phyloP scores from a whole-genome alignment of 1,139 yeast genomes.

The Blastobotrys arbuscula region DNA sequence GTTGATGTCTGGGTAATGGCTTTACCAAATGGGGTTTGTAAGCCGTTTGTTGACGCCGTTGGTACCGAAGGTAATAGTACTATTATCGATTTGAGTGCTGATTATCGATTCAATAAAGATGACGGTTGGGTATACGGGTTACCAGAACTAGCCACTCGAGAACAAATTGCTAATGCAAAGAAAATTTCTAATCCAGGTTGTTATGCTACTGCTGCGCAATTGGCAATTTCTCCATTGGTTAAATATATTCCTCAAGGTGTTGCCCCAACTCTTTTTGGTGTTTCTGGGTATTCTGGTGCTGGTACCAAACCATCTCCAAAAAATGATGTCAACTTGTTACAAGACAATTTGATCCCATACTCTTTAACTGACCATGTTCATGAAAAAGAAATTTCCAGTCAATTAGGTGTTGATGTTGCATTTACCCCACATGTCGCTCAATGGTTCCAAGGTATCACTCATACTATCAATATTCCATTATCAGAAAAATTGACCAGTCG shows the following conservation, averaged over 20 bases:
- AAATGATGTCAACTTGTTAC: conserved; percentile 70
- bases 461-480: conserved; percentile 86
- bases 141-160: conserved; percentile 65
- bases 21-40: conserved; percentile 94
- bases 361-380: conserved; percentile 95
- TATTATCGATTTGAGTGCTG: conserved; percentile 90
- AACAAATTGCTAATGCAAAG: conserved; percentile 60
- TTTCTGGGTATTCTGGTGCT: conserved; percentile 98
- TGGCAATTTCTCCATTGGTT: conserved; percentile 78
- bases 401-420: conserved; percentile 72
- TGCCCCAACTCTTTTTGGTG: conserved; percentile 84
- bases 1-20: conserved; percentile 99
- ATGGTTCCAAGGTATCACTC: conserved; percentile 98
- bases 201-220: conserved; percentile 96
- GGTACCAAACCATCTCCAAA: conserved; percentile 98
- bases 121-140: conserved; percentile 90
- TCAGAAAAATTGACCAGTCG: conserved; percentile 65
- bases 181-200: conserved; percentile 97
- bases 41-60: conserved; percentile 93
- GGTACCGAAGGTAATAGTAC: conserved; percentile 51
- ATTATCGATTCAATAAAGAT: conserved; percentile 74
- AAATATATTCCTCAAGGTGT: conserved; percentile 49
- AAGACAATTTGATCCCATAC: conserved; percentile 87
- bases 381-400: conserved; percentile 83
- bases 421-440: conserved; percentile 97